Base-by-base conservation (phyloP, 345 rosid species). In the Durio zibethinus region DNA sequence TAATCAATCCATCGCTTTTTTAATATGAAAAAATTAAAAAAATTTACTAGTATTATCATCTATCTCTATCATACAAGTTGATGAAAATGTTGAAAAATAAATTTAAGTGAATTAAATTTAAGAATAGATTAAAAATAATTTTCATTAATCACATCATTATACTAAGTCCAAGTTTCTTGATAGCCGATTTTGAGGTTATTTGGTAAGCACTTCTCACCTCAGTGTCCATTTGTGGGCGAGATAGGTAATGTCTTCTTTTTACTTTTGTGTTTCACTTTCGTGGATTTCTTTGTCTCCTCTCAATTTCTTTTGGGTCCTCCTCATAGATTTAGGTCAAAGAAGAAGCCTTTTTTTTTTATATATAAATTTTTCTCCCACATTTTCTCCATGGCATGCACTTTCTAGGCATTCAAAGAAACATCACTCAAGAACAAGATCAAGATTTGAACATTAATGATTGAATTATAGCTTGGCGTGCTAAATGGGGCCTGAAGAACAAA, bases 391-490 rank as follows among this genome's bases (percentile, higher is more conserved):
- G 57, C 12, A 63, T 76, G 71, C 80, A 48, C 47, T 77, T 71
- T 73, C 54, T 48, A 50, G 20, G 80, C 81, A 77, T 62, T 82
- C 83, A 81, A 14, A 81, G 73, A 69, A 78, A n/a, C 80, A 74
- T 74, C 77, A 76, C 72, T 73, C 61, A 67, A 43, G 23, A 16
- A 38, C 38, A 42, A 74, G 65, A 82, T 78, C 66, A 63, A 29
- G 67, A 47, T 74, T 67, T 59, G 53, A 72, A 75, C 65, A 25
- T 25, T 75, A 79, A 80, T 79, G 76, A 84, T 80, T 82, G 78
- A 72, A 45, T n/a, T 72, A 79, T 72, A 7, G 70, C 75, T 67
- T 77, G 83, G 86, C 83, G 60, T 86, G 86, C 80, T 53, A 4
- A 65, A 48, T 25, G 52, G 76, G 63, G 29, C 73, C 73, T 82